A percentile compares a stretch with the other conserved stretches of the same genome.
phyloP scores from a whole-genome alignment of 75 land plant genomes.

The Pinus taeda region DNA sequence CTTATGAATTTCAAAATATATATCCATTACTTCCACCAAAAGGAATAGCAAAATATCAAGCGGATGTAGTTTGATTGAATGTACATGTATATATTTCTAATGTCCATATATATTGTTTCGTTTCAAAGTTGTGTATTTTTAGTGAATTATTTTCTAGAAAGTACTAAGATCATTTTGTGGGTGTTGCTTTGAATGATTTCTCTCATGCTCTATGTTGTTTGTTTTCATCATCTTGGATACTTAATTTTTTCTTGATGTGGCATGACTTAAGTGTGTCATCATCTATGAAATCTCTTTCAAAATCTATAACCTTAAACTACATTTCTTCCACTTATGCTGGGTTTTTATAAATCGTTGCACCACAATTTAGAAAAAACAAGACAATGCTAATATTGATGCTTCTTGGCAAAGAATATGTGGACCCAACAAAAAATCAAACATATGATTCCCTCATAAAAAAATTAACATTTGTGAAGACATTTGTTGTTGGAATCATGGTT shows the following conservation, averaged over 20 bases:
- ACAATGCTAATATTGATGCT: too few species aligned
- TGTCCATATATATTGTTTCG: too few species aligned
- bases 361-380: too few species aligned
- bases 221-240: constrained; percentile 22
- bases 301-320: too few species aligned
- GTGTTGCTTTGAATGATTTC: too few species aligned
- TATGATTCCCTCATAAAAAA: constrained; percentile 47
- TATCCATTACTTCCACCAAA: constrained; percentile 10
- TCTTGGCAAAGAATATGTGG: constrained; percentile 9
- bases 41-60: constrained; percentile 34
- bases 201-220: constrained; percentile 55
- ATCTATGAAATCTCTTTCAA: too few species aligned
- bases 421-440: constrained; percentile 61
- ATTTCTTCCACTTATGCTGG: too few species aligned
- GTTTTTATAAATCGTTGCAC: too few species aligned
- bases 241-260: background rate
- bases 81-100: constrained; percentile 1
- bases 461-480: constrained; percentile 44
- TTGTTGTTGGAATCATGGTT: constrained; percentile 50
- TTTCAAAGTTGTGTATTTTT: too few species aligned
- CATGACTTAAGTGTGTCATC: too few species aligned
- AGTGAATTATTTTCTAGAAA: too few species aligned
- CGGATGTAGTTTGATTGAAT: constrained; percentile 36
- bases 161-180: too few species aligned
- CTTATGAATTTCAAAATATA: constrained; percentile 14